Evolutionary conservation across 2,329 filamentous ascomycete genomes (phyloP), one percentile per base, ranked within the genome.

Genomic region (Diatrype stigma): DNA sequence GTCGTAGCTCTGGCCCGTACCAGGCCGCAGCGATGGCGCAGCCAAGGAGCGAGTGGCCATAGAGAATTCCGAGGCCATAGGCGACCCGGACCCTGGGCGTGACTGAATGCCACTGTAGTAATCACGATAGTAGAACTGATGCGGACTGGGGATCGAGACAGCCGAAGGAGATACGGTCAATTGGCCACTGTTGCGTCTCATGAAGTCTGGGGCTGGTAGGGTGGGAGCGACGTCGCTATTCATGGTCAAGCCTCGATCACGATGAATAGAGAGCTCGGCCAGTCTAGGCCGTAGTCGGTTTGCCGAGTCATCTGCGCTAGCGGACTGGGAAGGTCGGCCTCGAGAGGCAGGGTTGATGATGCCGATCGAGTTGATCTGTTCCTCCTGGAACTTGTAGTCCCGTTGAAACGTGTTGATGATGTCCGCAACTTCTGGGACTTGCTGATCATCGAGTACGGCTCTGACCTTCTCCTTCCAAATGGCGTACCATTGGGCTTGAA

Each of bases 391-490:
- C 22, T 81, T 84, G 67, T 88, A 94, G 62, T 96, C 92, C 16
- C 82, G 81, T 47, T 85, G 80, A 77, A 96, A 97, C 11, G 86
- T 82, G 37, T 82, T 80, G 52, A 92, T 77, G 49, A 97, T 89
- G 44, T 93, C 85, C 40, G 82, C 72, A 17, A 91, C 68, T 47
- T 89, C 85, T 14, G 85, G 82, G 7, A 85, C 80, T 46, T 86
- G 75, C 45, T 77, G 76, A 48, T 87, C 82, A 32, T 85, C 84
- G 5, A 96, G 77, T 2, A 94, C 82, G 8, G 81, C 79, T 57
- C 82, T 84, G 55, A 96, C 81, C 73, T 95, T 96, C 59, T 89
- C 86, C 61, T 88, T 86, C 84, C 91, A 92, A 37, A 90, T 84
- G 50, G 79, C 78, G 66, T 86, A 92, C 93, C 93, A 99, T 46